Evolutionary conservation across 73 alveolate genomes (phyloP), one percentile per base, ranked within the genome.

Genomic region (Paramecium primaurelia): DNA sequence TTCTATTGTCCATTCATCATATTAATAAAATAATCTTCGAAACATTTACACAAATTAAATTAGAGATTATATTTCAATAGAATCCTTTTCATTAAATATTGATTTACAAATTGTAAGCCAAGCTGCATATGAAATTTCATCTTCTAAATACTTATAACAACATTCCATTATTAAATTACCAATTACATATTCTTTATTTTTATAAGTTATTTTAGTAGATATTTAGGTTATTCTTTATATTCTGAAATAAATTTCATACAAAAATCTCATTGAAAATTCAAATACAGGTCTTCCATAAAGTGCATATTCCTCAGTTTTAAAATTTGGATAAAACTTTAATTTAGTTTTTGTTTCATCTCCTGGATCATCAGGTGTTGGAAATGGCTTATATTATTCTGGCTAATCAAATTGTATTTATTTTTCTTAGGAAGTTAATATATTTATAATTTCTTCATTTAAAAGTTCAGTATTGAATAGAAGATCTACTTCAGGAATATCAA

Each of bases 201-300:
- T 64, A 51, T 64, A 64, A 30, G 47, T 73, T 12, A 73, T 18
- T 73, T 73, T 73, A 8, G 40, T 30, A 37, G n/a, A 12, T 30
- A 37, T 5, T 36, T 73, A 16, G 4, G 59, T 30, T 12, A 73
- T 36, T 4, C 40, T 73, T 73, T 34, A 16, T 2, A 73, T 37
- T 34, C 60, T 73, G 37, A 37, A 40, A 37, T 73, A 73, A 28
- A 73, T 73, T 73, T 73, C 87, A 73, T 34, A n/a, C 9, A 73
- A 20, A 37, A 37, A 32, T 73, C 59, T 73, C 36, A 73, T 37
- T 16, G 87, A 32, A 40, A 34, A 73, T 73, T 73, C 87, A 9
- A 73, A 34, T 8, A 73, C 87, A 37, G 87, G 87, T 73, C 87
- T 73, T 34, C 18, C 58, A 73, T 37, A 73, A 11, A 73, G 59